Evolutionary conservation across 495 filamentous ascomycete species (phyloP), one percentile per base, ranked within the genome.

Genomic region (Xylaria flabelliformis): DNA sequence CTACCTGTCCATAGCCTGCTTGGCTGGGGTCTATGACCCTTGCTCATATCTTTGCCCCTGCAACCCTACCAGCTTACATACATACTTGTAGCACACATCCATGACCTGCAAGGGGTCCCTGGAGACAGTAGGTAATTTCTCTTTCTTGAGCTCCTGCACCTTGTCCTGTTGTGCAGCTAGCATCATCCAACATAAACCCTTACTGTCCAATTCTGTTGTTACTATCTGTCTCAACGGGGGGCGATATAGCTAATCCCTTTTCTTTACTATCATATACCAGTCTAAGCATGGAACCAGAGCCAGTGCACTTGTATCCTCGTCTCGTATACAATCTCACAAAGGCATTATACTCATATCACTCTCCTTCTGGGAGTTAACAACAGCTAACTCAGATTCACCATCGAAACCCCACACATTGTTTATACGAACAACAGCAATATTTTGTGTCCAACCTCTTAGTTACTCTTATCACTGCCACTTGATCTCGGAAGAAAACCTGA

Each of bases 331-430:
- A 21, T 42, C 58, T 55, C 58, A 50, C 19, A 53, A 63, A 4
- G 32, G 44, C 68, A 63, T 53, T 55, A 24, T 61, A 64, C 24
- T 56, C 50, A 56, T 71, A 71, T 34, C 34, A 71, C 69, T 39
- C 69, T 55, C 29, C n/a, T 8, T 21, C 44, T 36, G 13, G 12
- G n/a, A 56, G 65, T 36, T 42, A 36, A 42, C 36, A 56, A 6
- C 50, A 55, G 19, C 46, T 26, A 8, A 19, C 19, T 24, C 8
- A 32, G 9, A 34, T 53, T 70, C 44, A 48, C 34, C 34, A 21
- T 46, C 46, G 42, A 50, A 26, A 56, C 39, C 29, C 6, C 19
- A 62, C 42, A 62, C n/a, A 51, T 64, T 44, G 9, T 62, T 15
- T 32, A 32, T 24, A 34, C 46, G 48, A 64, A 42, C 61, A 34